Base-by-base conservation (phyloP, 306 rosid species). In the Sicyos baderoa region DNA sequence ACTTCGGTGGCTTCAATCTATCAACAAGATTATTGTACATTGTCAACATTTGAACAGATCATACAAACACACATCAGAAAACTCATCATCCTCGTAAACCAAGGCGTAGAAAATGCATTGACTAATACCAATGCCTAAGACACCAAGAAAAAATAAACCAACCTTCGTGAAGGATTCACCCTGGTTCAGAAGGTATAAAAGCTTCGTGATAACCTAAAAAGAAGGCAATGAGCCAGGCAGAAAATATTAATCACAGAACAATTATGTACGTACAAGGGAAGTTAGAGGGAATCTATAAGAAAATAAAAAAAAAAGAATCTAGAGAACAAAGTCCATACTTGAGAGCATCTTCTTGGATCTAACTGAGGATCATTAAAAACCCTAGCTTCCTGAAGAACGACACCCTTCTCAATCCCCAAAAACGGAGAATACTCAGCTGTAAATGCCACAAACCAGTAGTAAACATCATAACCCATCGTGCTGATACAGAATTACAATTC, bases 321-420 rank as follows among this genome's bases (percentile, higher is more conserved):
- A 22, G 25, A 66, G 44, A 47, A 62, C 51, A 19, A 67, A 73
- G 60, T 49, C 35, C 25, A 61, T 61, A 93, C 99, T 96, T 93
- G 99, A 51, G 99, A 90, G 85, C 99, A 93, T 83, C 95, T 86
- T 81, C 96, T 90, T 14, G 99, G 77, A 75, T 93, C 96, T 54
- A 93, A 89, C 70, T 90, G 99, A 29, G 99, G 99, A 71, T 93
- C 99, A 81, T 94, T 90, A 71, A 93, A 93, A 81, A 93, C 99
- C 73, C 99, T 82, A 71, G 99, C 97, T 78, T 93, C 99, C 85
- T 90, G 99, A 80, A 93, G 96, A 75, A 90, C 97, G 64, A 94
- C 91, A 32, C 97, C 99, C 85, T 93, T 93, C 72, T 93, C 99
- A 47, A 93, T 93, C 66, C 99, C 99, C 84, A 85, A 3, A 74